Percentiles rank a stretch among this genome's conserved stretches.
These are phyloP conservation scores for Fusarium sp. DNA, from an alignment of 2,329 filamentous ascomycete genomes.

Conservation along the genomic window DNA sequence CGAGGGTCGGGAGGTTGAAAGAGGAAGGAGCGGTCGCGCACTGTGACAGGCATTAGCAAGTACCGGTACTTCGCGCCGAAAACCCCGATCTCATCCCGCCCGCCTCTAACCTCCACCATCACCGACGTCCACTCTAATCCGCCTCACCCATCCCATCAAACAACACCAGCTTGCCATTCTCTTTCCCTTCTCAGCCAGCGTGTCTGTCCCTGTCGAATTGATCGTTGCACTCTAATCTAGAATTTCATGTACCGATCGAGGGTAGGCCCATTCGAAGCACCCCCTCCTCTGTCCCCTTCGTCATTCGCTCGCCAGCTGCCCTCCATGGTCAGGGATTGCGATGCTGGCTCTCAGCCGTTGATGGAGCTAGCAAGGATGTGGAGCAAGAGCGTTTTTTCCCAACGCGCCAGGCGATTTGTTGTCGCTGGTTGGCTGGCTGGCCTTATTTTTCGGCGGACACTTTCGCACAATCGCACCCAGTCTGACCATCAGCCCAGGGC, in stretches of 20 bases:
- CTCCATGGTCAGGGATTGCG: slow-evolving; percentile 12
- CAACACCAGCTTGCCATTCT: slow-evolving; percentile 11
- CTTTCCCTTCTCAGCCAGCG: background rate
- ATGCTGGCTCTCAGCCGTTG: slow-evolving; percentile 24
- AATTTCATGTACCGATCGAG: slow-evolving; percentile 7
- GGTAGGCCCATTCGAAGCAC: background rate
- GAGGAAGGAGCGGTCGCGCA: slow-evolving; percentile 30
- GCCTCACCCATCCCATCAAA: slow-evolving; percentile 13
- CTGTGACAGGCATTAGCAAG: slow-evolving; percentile 35
- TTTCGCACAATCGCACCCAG: slow-evolving; percentile 25
- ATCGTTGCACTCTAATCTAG: background rate
- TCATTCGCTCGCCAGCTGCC: background rate
- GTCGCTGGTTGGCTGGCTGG: slow-evolving; percentile 14
- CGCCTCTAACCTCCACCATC: slow-evolving; percentile 25
- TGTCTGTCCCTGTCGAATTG: background rate
- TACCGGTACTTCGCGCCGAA: slow-evolving; percentile 38
- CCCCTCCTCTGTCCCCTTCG: background rate
- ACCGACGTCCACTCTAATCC: slow-evolving; percentile 12
- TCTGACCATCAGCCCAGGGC: slow-evolving; percentile 34
- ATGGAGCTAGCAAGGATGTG: slow-evolving; percentile 36
- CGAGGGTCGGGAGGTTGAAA: slow-evolving; percentile 21
- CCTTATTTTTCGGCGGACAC: slow-evolving; percentile 7
- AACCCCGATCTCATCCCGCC: slow-evolving; percentile 35
- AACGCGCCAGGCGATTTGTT: slow-evolving; percentile 27
- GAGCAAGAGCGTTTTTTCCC: slow-evolving; percentile 24